Conservation (phyloP, 129 eudicot genomes). For the Daucus carota region DNA sequence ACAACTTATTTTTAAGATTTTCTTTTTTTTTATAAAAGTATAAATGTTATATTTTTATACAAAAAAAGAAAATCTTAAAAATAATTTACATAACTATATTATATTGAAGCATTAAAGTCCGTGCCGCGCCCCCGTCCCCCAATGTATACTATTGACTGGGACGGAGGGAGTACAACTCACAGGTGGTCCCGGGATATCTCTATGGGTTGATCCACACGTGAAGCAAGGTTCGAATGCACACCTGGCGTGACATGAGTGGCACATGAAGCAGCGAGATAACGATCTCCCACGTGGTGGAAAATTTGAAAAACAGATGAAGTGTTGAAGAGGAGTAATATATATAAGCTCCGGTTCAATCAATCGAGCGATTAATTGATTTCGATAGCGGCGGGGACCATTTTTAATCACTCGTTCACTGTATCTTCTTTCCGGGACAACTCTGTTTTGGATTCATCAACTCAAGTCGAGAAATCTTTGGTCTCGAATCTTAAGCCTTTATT, state of each 20-base stretch:
- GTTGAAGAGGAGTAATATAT: neutral
- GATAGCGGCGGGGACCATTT: neutral
- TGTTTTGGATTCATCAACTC: neutral
- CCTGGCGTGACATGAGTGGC: slow-evolving; percentile 1
- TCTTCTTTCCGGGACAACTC: neutral
- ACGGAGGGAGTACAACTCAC: neutral
- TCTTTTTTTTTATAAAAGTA: too few relatives aligned
- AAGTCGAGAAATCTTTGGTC: neutral
- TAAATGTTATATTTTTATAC: too few relatives aligned
- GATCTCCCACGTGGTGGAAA: neutral
- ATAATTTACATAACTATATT: too few relatives aligned
- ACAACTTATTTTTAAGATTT: too few relatives aligned
- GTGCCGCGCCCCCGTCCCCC: too few relatives aligned
- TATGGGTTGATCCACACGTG: neutral
- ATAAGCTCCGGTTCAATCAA: neutral
- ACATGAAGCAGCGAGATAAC: neutral
- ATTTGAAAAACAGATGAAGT: neutral
- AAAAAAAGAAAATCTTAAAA: too few relatives aligned
- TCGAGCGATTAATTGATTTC: neutral
- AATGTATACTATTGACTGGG: too few relatives aligned
- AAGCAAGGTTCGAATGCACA: neutral
- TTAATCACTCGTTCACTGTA: neutral
- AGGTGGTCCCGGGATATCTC: neutral
- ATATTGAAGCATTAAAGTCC: too few relatives aligned
- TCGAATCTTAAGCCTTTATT: neutral